A percentile compares a stretch with the other conserved stretches of the same genome.
Evolutionary conservation across 1,284 basidiomycete species (phyloP).

Genomic region (Trichosporon ovoides): DNA sequence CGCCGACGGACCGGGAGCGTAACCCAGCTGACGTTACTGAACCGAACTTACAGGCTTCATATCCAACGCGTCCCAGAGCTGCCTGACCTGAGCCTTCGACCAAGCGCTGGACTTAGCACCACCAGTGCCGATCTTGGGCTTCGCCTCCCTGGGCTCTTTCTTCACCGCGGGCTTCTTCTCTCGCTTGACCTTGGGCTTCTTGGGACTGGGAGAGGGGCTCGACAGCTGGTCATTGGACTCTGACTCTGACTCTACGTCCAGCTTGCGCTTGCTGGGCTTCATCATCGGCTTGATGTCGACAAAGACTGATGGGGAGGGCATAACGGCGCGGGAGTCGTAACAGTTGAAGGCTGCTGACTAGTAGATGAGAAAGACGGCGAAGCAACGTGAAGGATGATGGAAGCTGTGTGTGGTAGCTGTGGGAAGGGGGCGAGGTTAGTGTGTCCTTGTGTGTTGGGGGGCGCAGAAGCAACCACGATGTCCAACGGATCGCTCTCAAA

Average conservation of each 20-base stretch:
- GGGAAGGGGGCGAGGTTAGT: no score
- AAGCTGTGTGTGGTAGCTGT: no score
- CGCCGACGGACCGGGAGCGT: no score
- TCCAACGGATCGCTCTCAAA: no score
- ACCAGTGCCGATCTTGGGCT: no score
- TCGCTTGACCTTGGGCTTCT: no score
- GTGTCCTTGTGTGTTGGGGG: no score
- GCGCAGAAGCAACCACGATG: no score
- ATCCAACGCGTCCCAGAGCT: constrained; percentile 10
- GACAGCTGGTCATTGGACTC: neutral
- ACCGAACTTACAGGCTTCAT: constrained; percentile 9
- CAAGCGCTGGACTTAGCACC: neutral
- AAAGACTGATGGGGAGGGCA: neutral
- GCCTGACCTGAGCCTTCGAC: constrained; percentile 6
- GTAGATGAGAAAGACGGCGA: no score
- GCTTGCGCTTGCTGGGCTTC: neutral
- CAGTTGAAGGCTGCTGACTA: no score
- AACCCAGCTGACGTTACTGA: no score
- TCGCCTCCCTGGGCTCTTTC: neutral
- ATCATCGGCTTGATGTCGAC: neutral
- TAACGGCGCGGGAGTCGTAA: neutral
- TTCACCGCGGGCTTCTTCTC: neutral
- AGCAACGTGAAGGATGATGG: no score
- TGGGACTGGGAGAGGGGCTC: neutral
- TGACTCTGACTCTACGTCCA: neutral